These are phyloP conservation scores for Yamadazyma tumulicola DNA, from an alignment of 805 yeast species.

Conservation along the genomic window DNA sequence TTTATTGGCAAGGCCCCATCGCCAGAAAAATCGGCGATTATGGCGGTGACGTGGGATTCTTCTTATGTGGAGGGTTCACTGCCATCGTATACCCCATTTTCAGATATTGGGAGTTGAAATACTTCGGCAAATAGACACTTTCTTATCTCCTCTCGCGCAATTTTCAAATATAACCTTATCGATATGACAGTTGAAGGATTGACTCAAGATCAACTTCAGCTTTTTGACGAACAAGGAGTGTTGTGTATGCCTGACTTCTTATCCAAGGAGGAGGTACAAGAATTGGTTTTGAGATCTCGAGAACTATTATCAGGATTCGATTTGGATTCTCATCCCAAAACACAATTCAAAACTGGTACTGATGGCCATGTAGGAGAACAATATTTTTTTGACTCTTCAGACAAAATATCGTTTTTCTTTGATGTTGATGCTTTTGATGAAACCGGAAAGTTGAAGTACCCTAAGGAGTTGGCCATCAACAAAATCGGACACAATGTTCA, in stretches of 20 bases:
- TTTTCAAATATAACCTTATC: background rate
- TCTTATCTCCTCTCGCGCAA: background rate
- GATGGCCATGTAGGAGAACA: slow-evolving; percentile 67
- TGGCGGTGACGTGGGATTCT: slow-evolving; percentile 90
- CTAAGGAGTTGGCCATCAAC: slow-evolving; percentile 59
- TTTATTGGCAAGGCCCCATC: slow-evolving; percentile 78
- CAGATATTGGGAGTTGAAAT: slow-evolving; percentile 66
- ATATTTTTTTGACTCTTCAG: slow-evolving; percentile 66
- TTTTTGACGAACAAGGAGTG: slow-evolving; percentile 56
- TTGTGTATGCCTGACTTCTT: slow-evolving; percentile 58
- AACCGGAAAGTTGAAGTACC: slow-evolving; percentile 48
- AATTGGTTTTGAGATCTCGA: slow-evolving; percentile 42
- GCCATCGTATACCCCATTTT: slow-evolving; percentile 54
- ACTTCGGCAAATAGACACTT: slow-evolving; percentile 36
- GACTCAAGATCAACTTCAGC: slow-evolving; percentile 46
- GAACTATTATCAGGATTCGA: slow-evolving; percentile 48
- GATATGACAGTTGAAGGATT: slow-evolving; percentile 18
- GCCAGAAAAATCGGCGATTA: slow-evolving; percentile 55
- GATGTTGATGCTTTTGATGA: slow-evolving; percentile 66
- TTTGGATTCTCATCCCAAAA: slow-evolving; percentile 57
- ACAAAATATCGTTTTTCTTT: slow-evolving; percentile 65
- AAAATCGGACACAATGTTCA: slow-evolving; percentile 81
- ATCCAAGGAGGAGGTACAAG: slow-evolving; percentile 33
- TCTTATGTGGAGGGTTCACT: slow-evolving; percentile 65
- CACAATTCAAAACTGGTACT: slow-evolving; percentile 62